Conservation (phyloP, 805 yeast species). For the Candida nitratophila region DNA sequence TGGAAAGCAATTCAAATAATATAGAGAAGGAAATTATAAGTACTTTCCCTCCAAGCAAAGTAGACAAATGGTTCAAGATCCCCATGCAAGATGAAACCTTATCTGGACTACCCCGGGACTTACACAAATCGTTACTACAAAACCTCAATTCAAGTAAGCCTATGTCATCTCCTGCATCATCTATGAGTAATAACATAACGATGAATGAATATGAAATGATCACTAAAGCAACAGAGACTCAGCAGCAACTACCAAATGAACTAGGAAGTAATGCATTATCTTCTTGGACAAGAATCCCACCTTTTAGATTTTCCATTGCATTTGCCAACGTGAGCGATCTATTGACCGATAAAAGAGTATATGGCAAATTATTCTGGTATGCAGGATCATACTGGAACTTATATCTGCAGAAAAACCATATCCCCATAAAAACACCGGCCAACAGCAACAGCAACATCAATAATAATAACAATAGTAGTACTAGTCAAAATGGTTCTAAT, state of each 20-base stretch:
- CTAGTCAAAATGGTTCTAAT: not conserved
- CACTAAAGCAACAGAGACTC: slow-evolving; percentile 16
- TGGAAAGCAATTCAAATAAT: slow-evolving; percentile 13
- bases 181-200: not conserved
- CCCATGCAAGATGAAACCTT: slow-evolving; percentile 43
- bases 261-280: not conserved
- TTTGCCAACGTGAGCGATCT: slow-evolving; percentile 41
- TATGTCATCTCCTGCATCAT: not conserved
- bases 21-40: slow-evolving; percentile 23
- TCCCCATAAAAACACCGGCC: slow-evolving; percentile 25
- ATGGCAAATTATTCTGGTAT: slow-evolving; percentile 48
- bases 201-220: slow-evolving; percentile 17
- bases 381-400: slow-evolving; percentile 59
- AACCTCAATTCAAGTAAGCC: slow-evolving; percentile 7
- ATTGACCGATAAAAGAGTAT: slow-evolving; percentile 38
- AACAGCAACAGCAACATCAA: slow-evolving; percentile 3
- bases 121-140: slow-evolving; percentile 20
- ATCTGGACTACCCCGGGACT: slow-evolving; percentile 34
- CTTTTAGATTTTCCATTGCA: slow-evolving; percentile 46
- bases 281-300: slow-evolving; percentile 39
- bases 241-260: not conserved
- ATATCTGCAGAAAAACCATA: slow-evolving; percentile 40
- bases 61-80: slow-evolving; percentile 30
- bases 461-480: slow-evolving; percentile 9
- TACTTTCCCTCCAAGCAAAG: slow-evolving; percentile 21